Conservation (phyloP, 192 early-diverging fungal species). For the Oehlia diaphana region DNA sequence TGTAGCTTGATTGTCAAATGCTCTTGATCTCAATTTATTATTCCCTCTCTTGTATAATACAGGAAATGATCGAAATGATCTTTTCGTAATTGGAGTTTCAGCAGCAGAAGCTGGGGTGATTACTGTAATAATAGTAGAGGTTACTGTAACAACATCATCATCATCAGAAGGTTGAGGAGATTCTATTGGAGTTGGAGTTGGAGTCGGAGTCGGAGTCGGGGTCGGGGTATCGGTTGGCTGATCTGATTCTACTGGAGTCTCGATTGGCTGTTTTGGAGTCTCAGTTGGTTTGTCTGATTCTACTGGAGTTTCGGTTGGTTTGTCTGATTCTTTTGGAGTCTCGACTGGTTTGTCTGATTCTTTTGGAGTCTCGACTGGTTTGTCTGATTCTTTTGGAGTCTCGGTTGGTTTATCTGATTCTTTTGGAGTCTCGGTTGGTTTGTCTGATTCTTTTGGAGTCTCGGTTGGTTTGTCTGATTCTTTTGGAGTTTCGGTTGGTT, state of each 20-base stretch:
- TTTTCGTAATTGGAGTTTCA: neutral
- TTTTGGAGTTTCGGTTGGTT: neutral
- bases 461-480: neutral
- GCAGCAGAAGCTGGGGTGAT: neutral
- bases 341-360: too few species aligned
- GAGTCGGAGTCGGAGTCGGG: too few species aligned
- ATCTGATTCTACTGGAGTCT: too few species aligned
- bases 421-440: too few species aligned
- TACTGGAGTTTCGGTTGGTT: neutral
- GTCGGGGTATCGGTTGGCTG: neutral
- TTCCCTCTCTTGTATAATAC: neutral
- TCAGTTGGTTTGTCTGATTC: too few species aligned
- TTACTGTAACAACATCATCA: neutral
- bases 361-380: too few species aligned
- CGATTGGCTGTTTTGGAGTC: too few species aligned
- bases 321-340: too few species aligned
- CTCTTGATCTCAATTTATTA: neutral
- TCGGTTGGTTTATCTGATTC: too few species aligned
- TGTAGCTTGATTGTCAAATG: neutral
- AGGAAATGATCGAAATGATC: neutral
- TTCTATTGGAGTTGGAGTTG: too few species aligned
- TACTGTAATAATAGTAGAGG: neutral
- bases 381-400: too few species aligned
- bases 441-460: neutral
- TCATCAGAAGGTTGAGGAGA: neutral